These are phyloP conservation scores for Ophiostoma ips DNA, from an alignment of 2,329 filamentous ascomycete genomes.

Conservation along the genomic window DNA sequence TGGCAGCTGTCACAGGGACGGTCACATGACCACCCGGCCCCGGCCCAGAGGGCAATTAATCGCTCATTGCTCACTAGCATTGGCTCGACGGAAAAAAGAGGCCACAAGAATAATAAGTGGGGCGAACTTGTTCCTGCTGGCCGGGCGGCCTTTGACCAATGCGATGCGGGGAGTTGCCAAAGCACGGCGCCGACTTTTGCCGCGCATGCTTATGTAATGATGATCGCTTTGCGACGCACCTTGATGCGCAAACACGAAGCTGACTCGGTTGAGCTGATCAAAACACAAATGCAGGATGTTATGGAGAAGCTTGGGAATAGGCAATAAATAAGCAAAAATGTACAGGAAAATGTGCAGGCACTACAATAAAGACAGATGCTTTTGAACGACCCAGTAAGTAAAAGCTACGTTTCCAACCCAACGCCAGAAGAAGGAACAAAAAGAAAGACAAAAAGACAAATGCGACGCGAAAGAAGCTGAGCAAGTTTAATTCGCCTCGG, in stretches of 20 bases:
- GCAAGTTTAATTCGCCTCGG: not conserved
- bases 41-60: conserved; percentile 13
- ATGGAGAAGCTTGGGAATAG: no score
- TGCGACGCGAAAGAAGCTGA: not conserved
- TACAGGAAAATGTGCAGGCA: no score
- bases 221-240: no score
- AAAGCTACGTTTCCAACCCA: not conserved
- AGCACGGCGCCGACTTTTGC: conserved; percentile 8
- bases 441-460: not conserved
- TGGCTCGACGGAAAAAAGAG: not conserved
- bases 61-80: conserved; percentile 7
- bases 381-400: not conserved
- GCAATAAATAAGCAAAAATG: no score
- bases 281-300: no score
- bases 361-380: not conserved
- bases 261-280: no score
- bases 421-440: not conserved
- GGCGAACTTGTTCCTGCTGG: not conserved
- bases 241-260: no score
- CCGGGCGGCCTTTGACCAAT: conserved; percentile 6
- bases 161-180: conserved; percentile 1
- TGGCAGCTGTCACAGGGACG: conserved; percentile 2
- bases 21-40: conserved; percentile 8
- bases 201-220: not conserved
- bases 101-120: not conserved